These are phyloP conservation scores for Neurospora sublineolata DNA, from an alignment of 495 filamentous ascomycete species.

Conservation along the genomic window DNA sequence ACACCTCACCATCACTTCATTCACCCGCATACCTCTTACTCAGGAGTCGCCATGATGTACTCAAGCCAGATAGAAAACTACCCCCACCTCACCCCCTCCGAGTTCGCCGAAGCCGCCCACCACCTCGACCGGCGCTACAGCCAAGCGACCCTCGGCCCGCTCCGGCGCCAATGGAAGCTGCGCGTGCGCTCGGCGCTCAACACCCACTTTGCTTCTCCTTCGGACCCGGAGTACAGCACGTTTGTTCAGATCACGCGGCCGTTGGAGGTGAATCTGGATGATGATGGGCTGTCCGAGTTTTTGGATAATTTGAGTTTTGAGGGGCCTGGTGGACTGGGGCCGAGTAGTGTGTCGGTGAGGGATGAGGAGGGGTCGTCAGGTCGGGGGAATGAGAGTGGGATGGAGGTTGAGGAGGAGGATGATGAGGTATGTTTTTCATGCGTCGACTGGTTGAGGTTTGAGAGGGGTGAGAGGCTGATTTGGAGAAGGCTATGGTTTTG, in stretches of 20 bases:
- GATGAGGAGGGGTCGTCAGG: background rate
- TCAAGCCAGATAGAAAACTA: slow-evolving; percentile 26
- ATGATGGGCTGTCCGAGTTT: slow-evolving; percentile 29
- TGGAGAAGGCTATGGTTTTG: slow-evolving; percentile 17
- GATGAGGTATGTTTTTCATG: slow-evolving; percentile 27
- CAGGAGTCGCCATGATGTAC: background rate
- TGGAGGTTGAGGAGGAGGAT: slow-evolving; percentile 37
- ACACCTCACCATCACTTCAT: background rate
- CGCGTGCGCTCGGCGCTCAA: slow-evolving; percentile 25
- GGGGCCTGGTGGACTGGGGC: background rate
- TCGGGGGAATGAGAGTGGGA: slow-evolving; percentile 17
- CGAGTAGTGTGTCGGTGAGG: background rate
- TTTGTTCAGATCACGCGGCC: slow-evolving; percentile 38
- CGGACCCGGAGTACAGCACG: slow-evolving; percentile 24
- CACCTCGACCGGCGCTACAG: slow-evolving; percentile 44
- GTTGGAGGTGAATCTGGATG: slow-evolving; percentile 29
- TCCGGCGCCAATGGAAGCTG: slow-evolving; percentile 31
- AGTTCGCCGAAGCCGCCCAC: slow-evolving; percentile 52
- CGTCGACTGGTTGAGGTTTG: background rate
- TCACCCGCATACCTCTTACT: background rate
- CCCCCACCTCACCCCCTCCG: slow-evolving; percentile 46
- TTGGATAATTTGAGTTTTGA: slow-evolving; percentile 28
- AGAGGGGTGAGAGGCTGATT: slow-evolving; percentile 16
- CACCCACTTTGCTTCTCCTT: slow-evolving; percentile 9
- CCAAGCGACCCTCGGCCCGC: slow-evolving; percentile 36